Evolutionary conservation across 2,329 filamentous ascomycete species (phyloP).

Genomic region (Nothomitra cinnamomea): DNA sequence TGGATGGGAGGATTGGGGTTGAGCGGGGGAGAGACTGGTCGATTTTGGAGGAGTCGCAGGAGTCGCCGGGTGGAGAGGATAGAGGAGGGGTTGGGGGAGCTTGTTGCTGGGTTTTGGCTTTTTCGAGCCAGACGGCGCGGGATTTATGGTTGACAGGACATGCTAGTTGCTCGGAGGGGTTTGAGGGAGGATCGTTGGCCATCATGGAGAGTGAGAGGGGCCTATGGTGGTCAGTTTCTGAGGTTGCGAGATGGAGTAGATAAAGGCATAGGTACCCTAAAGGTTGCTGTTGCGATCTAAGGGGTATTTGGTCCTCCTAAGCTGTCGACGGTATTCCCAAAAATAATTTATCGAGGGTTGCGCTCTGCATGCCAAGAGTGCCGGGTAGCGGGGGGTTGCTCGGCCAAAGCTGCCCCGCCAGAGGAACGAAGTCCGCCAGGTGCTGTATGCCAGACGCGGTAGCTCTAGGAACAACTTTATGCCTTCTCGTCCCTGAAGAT

Average conservation of each 20-base stretch:
- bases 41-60: slow-evolving; percentile 9
- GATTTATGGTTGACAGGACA: slow-evolving; percentile 89
- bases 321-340: too few species aligned
- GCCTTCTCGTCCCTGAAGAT: not conserved
- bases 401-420: not conserved
- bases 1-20: slow-evolving; percentile 10
- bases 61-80: slow-evolving; percentile 14
- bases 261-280: too few species aligned
- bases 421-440: not conserved
- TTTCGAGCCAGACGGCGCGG: slow-evolving; percentile 69
- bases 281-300: too few species aligned
- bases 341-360: too few species aligned
- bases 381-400: too few species aligned
- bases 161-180: slow-evolving; percentile 15
- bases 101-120: slow-evolving; percentile 27
- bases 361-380: too few species aligned
- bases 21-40: slow-evolving; percentile 10
- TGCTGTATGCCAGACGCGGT: not conserved
- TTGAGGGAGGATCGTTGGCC: not conserved
- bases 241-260: too few species aligned
- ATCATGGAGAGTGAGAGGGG: not conserved
- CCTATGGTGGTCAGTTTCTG: too few species aligned
- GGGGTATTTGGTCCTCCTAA: too few species aligned
- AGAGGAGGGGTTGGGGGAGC: slow-evolving; percentile 8
- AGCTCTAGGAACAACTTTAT: not conserved